Base-by-base conservation (phyloP, 2,329 filamentous ascomycete genomes). In the Grosmannia clavigera region DNA sequence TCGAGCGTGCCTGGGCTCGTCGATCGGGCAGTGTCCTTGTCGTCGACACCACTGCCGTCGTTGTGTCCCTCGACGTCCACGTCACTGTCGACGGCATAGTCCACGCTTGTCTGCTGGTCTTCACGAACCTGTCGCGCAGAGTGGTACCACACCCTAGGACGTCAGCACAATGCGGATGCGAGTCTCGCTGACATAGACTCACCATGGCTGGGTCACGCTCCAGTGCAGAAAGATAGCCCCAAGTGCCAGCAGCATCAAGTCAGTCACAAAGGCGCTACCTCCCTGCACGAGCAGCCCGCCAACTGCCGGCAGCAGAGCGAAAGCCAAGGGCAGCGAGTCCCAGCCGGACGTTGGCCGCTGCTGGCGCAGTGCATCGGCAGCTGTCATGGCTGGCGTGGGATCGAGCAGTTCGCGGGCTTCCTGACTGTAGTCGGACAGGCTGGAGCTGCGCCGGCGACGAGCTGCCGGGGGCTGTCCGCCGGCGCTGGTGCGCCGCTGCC, bases 151-250 rank as follows among this genome's bases (percentile, higher is more conserved):
- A 83, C 78, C 84, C 84, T 86, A 19, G 29, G n/a, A 29, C 4
- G 55, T 48, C 31, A 57, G 43, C 19, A 35, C 33, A 2, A 35
- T 35, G 2, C 6, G 6, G 35, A 25, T 35, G 40, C 19, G 4
- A 27, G 50, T 54, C 10, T 56, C 33, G 19, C 50, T 54, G 10
- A 27, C 16, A 6, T 5, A n/a, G 29, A 64, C 81, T 70, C 76
- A 92, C 92, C 92, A 97, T 66, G 92, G 92, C 65, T 94, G 78
- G 60, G 90, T 86, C 52, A 96, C 87, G 56, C 89, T 92, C 90
- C 91, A 96, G 70, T 96, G 92, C 63, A 97, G 76, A 68, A 96
- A 95, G 53, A 96, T 81, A 5, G 87, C 89, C 2, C 89, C 88
- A 63, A 97, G 73, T 3, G 81, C 84, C 38, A 97, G 74, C 40